Percentiles rank a stretch among this genome's conserved stretches.
Conservation (phyloP, 306 rosid genomes). For the Pyrus bretschneideri region DNA sequence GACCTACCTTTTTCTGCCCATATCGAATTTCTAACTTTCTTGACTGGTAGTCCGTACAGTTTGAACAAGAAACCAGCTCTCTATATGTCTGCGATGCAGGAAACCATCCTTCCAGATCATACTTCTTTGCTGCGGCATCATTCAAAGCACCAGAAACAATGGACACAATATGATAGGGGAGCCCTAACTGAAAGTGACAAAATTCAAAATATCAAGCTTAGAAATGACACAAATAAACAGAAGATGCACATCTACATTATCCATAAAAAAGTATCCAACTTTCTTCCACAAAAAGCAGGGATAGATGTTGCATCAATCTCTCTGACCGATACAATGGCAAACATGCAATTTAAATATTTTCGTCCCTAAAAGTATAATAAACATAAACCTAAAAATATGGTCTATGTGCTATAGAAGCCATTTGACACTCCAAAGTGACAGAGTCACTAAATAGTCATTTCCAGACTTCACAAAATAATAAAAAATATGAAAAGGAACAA, state of each 20-base stretch:
- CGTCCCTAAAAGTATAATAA: neutral
- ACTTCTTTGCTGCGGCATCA: constrained; percentile 97
- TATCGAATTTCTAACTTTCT: constrained; percentile 82
- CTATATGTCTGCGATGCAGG: constrained; percentile 85
- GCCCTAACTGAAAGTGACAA: constrained; percentile 45
- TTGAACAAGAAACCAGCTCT: constrained; percentile 90
- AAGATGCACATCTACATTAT: neutral
- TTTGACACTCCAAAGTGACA: neutral
- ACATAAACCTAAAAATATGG: neutral
- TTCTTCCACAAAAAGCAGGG: neutral
- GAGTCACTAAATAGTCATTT: neutral
- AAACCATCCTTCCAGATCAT: constrained; percentile 94
- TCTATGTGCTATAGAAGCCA: neutral
- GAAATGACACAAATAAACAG: neutral
- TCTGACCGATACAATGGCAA: neutral
- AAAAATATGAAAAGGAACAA: neutral
- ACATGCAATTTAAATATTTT: neutral
- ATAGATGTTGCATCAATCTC: neutral
- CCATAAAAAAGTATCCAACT: neutral
- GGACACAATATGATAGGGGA: constrained; percentile 83
- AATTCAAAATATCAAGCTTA: neutral
- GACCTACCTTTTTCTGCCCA: constrained; percentile 86
- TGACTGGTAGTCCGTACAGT: constrained; percentile 93
- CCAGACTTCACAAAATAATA: neutral
- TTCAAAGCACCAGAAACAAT: constrained; percentile 96